Evolutionary conservation across 192 early-diverging fungal genomes (phyloP).

Genomic region (Martensiomyces pterosporus): DNA sequence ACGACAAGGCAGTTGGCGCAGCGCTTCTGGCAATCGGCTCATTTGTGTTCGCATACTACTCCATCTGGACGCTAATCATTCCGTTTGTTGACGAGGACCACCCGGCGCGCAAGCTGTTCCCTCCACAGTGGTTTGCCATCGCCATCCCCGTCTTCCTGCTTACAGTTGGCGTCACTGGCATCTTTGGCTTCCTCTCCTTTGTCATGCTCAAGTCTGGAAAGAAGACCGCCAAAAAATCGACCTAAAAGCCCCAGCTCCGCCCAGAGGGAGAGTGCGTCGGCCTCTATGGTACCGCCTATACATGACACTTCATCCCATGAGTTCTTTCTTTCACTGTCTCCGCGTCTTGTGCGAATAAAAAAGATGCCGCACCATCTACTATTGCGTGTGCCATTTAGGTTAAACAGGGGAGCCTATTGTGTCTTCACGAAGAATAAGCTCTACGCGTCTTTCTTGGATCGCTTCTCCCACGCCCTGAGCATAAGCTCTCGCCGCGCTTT

Average conservation of each 20-base stretch:
- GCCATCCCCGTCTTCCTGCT: conserved; percentile 79
- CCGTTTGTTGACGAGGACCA: conserved; percentile 80
- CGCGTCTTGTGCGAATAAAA: too few relatives aligned
- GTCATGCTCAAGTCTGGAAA: conserved; percentile 78
- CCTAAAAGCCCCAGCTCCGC: too few relatives aligned
- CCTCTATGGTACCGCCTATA: too few relatives aligned
- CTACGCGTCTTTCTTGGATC: conserved; percentile 9
- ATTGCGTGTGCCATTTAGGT: too few relatives aligned
- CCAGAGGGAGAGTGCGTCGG: too few relatives aligned
- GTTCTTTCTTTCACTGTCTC: too few relatives aligned
- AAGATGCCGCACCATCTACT: too few relatives aligned
- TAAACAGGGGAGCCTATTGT: conserved; percentile 5
- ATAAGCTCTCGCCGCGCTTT: conserved; percentile 19
- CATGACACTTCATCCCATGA: too few relatives aligned
- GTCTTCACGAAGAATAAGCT: too few relatives aligned
- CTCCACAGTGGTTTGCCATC: conserved; percentile 80
- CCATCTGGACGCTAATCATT: conserved; percentile 84
- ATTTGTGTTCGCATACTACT: conserved; percentile 83
- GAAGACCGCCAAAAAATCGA: conserved; percentile 69
- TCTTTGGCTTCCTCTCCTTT: conserved; percentile 75
- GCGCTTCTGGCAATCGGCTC: conserved; percentile 63
- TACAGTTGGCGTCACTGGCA: conserved; percentile 68
- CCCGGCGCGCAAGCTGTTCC: conserved; percentile 73
- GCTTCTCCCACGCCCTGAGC: conserved; percentile 24
- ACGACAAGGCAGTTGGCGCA: conserved; percentile 79